These are phyloP conservation scores for Paraurostyla sp. DNA, from an alignment of 73 alveolate species.

Conservation along the genomic window DNA sequence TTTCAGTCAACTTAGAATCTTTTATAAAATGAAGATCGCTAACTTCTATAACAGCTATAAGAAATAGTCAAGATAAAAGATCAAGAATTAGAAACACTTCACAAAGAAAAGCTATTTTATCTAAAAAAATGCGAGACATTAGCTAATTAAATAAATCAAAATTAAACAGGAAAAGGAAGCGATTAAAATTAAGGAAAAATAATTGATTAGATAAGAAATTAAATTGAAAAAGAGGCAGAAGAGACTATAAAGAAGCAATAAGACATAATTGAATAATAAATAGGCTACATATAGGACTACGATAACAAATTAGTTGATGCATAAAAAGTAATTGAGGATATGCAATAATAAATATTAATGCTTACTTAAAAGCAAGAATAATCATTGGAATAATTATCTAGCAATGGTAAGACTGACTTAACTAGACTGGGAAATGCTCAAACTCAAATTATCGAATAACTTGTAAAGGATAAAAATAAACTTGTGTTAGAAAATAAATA, in stretches of 20 bases:
- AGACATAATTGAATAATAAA: not conserved
- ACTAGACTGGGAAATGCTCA: not conserved
- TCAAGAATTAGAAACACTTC: too few relatives aligned
- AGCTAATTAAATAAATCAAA: too few relatives aligned
- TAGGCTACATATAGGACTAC: not conserved
- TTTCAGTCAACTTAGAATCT: too few relatives aligned
- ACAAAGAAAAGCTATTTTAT: too few relatives aligned
- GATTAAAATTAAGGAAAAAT: not conserved
- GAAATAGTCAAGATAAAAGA: too few relatives aligned
- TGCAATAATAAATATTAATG: not conserved
- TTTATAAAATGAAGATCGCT: too few relatives aligned
- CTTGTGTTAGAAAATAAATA: not conserved
- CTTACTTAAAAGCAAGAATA: not conserved
- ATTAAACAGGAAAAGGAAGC: not conserved
- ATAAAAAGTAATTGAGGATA: not conserved
- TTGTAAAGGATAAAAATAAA: conserved; percentile 37
- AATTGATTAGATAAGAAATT: not conserved
- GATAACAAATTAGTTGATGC: conserved; percentile 21
- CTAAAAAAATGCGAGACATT: too few relatives aligned
- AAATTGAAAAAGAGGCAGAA: not conserved
- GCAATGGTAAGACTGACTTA: not conserved
- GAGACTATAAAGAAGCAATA: not conserved
- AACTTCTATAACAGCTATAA: too few relatives aligned
- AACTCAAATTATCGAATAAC: not conserved
- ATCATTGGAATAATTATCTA: not conserved